Evolutionary conservation across 371 early-diverging fungal genomes (phyloP), one percentile per base, ranked within the genome.

Genomic region (Synchytrium microbalum): DNA sequence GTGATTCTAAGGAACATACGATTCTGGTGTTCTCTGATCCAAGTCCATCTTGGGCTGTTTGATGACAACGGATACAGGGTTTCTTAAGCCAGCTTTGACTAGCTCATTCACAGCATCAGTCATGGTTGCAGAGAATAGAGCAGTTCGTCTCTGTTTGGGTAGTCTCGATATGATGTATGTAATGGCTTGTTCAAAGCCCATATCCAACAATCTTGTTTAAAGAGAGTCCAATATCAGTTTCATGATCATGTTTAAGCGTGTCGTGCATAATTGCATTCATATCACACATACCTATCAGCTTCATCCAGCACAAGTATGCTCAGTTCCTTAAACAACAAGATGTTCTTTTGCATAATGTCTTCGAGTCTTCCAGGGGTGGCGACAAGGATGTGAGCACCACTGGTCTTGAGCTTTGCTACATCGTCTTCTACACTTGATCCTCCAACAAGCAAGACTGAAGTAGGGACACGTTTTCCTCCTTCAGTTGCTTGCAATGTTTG

Each of bases 101-200:
- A 99, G 76, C 64, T 92, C 85, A 19, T 81, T 75, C 53, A 98
- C 73, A 0, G 91, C 92, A 60, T 96, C 96, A 29, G 90, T 91
- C 90, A 97, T 89, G 5, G 99, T 99, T 0, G 99, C 99, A 0
- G 96, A 97, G 70, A 98, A 99, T 28, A 99, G 77, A 16, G 98
- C 93, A 0, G 95, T 99, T 54, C 98, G 87, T 24, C 96, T 86
- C 74, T 98, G 95, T 64, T 92, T 92, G 2, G 95, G 96, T 25
- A 98, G 69, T 3, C 81, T 74, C 1, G 81, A 72, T 61, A 97
- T 79, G 67, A 99, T 96, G 31, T 80, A 77, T 24, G 79, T 86
- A 26, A 99, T 66, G 61, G 87, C 81, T 56, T 84, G 79, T 38
- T 90, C 84, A 65, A 51, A 51, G 14, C 51, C 51, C 51, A 51